Evolutionary conservation across 805 yeast genomes (phyloP), one percentile per base, ranked within the genome.

Genomic region (Barnettozyma sucrosica): DNA sequence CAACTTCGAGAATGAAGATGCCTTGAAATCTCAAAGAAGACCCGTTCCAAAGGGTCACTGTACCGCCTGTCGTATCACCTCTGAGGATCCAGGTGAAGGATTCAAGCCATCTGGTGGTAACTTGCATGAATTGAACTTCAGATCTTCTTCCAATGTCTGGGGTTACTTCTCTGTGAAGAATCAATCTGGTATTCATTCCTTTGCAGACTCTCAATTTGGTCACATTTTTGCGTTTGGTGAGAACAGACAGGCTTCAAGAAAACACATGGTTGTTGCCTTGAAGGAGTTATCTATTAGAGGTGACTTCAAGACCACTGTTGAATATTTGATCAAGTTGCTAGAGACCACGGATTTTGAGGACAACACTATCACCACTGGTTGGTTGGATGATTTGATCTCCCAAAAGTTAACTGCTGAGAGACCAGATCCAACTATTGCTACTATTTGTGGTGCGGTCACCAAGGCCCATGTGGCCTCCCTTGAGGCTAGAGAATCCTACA

Each of bases 11-110:
- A 73, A 81, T 39, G 85, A 84, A 57, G 80, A 76, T 48, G 76
- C 95, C 24, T 72, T 80, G 55, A 76, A 80, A 57, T 77, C 84
- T 48, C 99, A 93, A 73, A 82, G 97, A 68, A 81, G 80, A 59
- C 99, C 99, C 33, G 78, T 76, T 57, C 99, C 99, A 59, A 89
- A 89, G 74, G 99, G 99, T 51, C 99, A 93, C 69, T 87, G 96
- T 69, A 93, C 98, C 42, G 99, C 99, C 45, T 92, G 98, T 73
- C 89, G 99, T 75, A 93, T 93, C 67, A 93, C 99, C 32, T 88
- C 97, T 13, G 99, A 93, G 71, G 99, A 93, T 70, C 99, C 99
- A 43, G 95, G 96, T 64, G 97, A 92, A 72, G 99, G 99, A 43
- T 93, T 93, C 79, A 93, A 93, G 70, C 99, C 99, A 46, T 87